Conservation (phyloP, 768 basidiomycete species). For the Russula sp. region DNA sequence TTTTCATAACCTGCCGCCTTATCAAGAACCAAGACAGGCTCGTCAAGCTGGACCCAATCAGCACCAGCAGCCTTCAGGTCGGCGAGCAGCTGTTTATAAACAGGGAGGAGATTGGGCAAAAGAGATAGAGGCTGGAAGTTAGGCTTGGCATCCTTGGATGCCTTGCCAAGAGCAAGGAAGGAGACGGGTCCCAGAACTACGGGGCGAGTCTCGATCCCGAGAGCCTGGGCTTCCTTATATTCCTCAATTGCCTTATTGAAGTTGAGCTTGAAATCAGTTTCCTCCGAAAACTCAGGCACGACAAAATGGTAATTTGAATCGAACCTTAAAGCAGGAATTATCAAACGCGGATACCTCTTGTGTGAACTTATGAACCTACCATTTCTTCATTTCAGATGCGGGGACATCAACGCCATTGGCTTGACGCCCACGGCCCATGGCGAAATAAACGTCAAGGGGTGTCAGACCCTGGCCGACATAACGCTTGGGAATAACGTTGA, state of each 20-base stretch:
- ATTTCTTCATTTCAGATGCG: constrained; percentile 99
- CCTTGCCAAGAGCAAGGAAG: constrained; percentile 92
- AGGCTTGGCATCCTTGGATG: constrained; percentile 74
- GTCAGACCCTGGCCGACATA: constrained; percentile 85
- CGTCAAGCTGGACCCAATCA: constrained; percentile 94
- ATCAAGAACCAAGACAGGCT: constrained; percentile 95
- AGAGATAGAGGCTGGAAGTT: constrained; percentile 91
- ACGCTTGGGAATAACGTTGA: constrained; percentile 96
- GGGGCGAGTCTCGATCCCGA: constrained; percentile 88
- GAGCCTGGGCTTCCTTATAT: constrained; percentile 90
- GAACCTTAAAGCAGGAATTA: constrained; percentile 55
- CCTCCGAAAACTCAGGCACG: constrained; percentile 91
- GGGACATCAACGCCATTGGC: constrained; percentile 92
- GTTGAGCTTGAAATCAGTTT: constrained; percentile 90
- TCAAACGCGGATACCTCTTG: constrained; percentile 2
- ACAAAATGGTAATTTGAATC: constrained; percentile 99
- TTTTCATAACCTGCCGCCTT: constrained; percentile 69
- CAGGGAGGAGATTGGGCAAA: constrained; percentile 81
- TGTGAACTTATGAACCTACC: constrained; percentile 50
- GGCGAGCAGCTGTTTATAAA: constrained; percentile 86
- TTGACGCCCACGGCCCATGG: constrained; percentile 99
- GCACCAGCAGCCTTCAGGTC: constrained; percentile 93
- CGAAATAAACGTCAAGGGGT: constrained; percentile 93
- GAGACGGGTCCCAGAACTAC: constrained; percentile 95
- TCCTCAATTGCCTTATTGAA: constrained; percentile 94